Conservation (phyloP, 148 eudicot genomes). For the Arctostaphylos glauca region DNA sequence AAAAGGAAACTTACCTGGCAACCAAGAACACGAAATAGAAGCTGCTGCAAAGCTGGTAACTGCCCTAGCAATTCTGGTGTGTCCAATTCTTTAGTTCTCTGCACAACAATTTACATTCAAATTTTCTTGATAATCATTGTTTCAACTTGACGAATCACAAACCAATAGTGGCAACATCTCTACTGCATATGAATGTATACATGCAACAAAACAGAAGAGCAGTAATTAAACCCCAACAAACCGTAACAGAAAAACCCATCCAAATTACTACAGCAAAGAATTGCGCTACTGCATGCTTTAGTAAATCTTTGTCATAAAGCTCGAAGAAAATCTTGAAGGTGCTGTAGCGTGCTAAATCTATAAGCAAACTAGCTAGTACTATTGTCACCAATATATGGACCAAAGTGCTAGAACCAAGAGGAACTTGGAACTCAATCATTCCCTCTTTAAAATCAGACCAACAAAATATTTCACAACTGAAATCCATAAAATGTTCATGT, state of each 20-base stretch:
- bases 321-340: background rate
- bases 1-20: conserved; percentile 38
- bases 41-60: conserved; percentile 87
- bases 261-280: background rate
- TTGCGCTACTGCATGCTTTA: background rate
- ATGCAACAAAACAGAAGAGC: background rate
- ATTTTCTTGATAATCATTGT: background rate
- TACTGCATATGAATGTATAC: background rate
- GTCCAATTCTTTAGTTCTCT: conserved; percentile 91
- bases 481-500: conserved; percentile 4
- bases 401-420: background rate
- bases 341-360: background rate
- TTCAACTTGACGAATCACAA: background rate
- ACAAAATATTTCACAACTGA: background rate
- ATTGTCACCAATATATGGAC: background rate
- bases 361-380: background rate
- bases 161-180: background rate
- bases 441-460: background rate
- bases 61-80: conserved; percentile 83
- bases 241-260: background rate
- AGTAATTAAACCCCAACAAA: background rate
- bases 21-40: conserved; percentile 69
- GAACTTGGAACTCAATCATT: background rate
- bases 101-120: conserved; percentile 26
- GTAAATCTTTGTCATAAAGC: background rate